Conservation (phyloP, 108 stramenopile genomes). For the Cyclotella kingstonii region DNA sequence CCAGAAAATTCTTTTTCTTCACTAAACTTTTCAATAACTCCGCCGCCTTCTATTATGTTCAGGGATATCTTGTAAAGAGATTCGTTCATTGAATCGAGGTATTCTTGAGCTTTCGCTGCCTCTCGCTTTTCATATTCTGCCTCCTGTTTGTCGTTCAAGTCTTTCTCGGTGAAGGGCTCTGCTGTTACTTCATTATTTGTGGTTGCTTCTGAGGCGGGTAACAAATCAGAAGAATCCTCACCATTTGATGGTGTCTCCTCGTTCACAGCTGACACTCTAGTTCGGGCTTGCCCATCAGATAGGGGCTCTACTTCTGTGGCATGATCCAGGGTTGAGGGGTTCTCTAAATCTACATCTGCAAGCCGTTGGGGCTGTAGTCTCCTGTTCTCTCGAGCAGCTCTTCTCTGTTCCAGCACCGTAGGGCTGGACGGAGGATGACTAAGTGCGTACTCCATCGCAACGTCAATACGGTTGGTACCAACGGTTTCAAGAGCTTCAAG, state of each 20-base stretch:
- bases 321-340: neutral
- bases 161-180: slow-evolving; percentile 15
- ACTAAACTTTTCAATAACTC: neutral
- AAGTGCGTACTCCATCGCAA: slow-evolving; percentile 91
- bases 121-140: slow-evolving; percentile 39
- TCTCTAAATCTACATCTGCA: neutral
- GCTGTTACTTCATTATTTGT: slow-evolving; percentile 14
- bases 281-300: neutral
- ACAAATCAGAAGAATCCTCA: neutral
- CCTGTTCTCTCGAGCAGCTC: slow-evolving; percentile 28
- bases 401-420: slow-evolving; percentile 31
- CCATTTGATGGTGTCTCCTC: slow-evolving; percentile 1
- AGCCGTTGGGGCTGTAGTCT: slow-evolving; percentile 14
- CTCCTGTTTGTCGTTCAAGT: slow-evolving; percentile 30
- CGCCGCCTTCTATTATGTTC: slow-evolving; percentile 26
- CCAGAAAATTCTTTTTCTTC: slow-evolving; percentile 12
- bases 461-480: slow-evolving; percentile 72
- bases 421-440: slow-evolving; percentile 45
- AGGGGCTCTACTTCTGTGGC: neutral
- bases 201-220: neutral
- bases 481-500: slow-evolving; percentile 70
- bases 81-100: slow-evolving; percentile 35
- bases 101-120: slow-evolving; percentile 30
- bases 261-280: neutral
- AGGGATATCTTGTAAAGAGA: slow-evolving; percentile 16